These are phyloP conservation scores for Mycena capillaripes DNA, from an alignment of 768 basidiomycete genomes.

Conservation along the genomic window DNA sequence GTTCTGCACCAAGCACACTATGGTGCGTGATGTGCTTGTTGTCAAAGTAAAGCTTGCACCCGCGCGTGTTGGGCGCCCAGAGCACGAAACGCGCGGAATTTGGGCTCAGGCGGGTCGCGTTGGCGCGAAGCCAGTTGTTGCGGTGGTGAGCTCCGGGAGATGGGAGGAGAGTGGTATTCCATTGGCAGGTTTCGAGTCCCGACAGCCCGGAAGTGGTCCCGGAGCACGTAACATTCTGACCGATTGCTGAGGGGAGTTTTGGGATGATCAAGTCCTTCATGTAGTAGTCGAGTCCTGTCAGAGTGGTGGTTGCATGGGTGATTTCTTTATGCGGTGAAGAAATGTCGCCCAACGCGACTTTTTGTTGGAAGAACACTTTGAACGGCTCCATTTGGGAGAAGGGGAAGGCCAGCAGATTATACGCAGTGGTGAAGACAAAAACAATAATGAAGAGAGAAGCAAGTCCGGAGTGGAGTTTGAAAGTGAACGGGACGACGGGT, in stretches of 20 bases:
- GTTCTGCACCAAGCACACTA: slow-evolving; percentile 51
- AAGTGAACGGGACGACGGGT: slow-evolving; percentile 75
- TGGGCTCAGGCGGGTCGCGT: slow-evolving; percentile 54
- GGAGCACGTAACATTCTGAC: slow-evolving; percentile 50
- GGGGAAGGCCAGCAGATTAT: slow-evolving; percentile 66
- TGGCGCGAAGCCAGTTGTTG: slow-evolving; percentile 59
- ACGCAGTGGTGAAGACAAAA: slow-evolving; percentile 60
- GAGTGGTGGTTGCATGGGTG: slow-evolving; percentile 54
- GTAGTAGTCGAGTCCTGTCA: slow-evolving; percentile 61
- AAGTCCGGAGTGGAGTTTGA: slow-evolving; percentile 56
- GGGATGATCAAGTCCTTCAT: slow-evolving; percentile 61
- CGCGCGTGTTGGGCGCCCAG: slow-evolving; percentile 71
- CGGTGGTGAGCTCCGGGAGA: slow-evolving; percentile 47
- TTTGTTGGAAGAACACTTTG: slow-evolving; percentile 81
- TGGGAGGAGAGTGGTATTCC: slow-evolving; percentile 56
- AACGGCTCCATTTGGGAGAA: slow-evolving; percentile 74
- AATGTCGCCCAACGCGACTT: slow-evolving; percentile 57
- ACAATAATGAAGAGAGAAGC: slow-evolving; percentile 50
- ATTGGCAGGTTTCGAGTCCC: slow-evolving; percentile 64
- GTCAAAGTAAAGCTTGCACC: slow-evolving; percentile 73
- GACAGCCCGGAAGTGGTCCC: slow-evolving; percentile 7
- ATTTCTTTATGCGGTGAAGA: slow-evolving; percentile 39
- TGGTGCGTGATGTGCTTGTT: slow-evolving; percentile 58
- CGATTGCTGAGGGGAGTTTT: slow-evolving; percentile 65
- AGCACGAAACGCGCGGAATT: slow-evolving; percentile 65